phyloP scores from a whole-genome alignment of 1,284 basidiomycete genomes.

The Neonothopanus nambi region DNA sequence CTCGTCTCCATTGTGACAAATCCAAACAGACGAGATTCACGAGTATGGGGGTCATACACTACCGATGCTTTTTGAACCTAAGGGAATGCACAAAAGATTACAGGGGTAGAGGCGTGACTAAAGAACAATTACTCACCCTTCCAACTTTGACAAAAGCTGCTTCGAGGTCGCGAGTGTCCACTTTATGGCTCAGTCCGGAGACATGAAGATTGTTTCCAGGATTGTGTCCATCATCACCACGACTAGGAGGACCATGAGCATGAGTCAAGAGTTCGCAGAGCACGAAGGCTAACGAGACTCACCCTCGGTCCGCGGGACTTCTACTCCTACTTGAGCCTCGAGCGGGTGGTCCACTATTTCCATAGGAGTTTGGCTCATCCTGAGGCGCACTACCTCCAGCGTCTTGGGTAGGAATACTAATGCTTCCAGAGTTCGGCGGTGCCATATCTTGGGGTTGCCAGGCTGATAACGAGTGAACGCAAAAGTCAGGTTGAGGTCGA shows the following conservation, averaged over 20 bases:
- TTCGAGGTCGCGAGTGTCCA: constrained; percentile 88
- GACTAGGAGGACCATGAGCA: background rate
- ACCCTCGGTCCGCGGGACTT: constrained; percentile 67
- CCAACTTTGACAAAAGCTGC: constrained; percentile 88
- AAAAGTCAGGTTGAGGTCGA: constrained; percentile 2
- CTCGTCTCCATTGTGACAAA: constrained; percentile 76
- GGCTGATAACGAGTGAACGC: constrained; percentile 42
- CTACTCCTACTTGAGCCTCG: constrained; percentile 67
- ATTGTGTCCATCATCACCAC: constrained; percentile 44
- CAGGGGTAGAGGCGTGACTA: background rate
- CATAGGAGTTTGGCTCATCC: constrained; percentile 41
- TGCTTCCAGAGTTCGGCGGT: constrained; percentile 51
- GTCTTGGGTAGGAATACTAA: constrained; percentile 8
- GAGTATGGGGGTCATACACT: constrained; percentile 96
- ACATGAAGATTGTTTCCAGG: constrained; percentile 98
- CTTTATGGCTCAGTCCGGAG: constrained; percentile 78
- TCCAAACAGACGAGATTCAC: constrained; percentile 95
- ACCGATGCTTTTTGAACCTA: constrained; percentile 88
- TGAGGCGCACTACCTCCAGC: constrained; percentile 57
- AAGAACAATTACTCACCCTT: constrained; percentile 58
- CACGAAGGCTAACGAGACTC: constrained; percentile 27
- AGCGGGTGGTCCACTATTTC: constrained; percentile 36
- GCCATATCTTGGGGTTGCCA: constrained; percentile 81
- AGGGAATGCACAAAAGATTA: background rate
- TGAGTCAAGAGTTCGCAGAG: too few species aligned